Base-by-base conservation (phyloP, 78 protist genomes). In the Blattamonas nauphoetae region DNA sequence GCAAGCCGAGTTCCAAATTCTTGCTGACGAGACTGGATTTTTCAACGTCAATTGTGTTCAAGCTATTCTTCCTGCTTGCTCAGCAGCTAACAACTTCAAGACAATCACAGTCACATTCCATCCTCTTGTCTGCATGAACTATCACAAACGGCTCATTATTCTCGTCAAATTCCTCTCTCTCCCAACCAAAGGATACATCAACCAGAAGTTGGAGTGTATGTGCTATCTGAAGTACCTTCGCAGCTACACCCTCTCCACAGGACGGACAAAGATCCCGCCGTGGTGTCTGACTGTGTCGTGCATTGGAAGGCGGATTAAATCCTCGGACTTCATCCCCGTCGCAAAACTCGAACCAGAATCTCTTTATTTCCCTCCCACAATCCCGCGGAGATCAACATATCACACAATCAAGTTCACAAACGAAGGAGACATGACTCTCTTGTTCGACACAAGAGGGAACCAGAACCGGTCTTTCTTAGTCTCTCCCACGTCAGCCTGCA, bases 181-280 rank as follows among this genome's bases (percentile, higher is more conserved):
- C n/a, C n/a, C n/a, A n/a, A n/a, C n/a, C n/a, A n/a, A n/a, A n/a
- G n/a, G n/a, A n/a, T n/a, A n/a, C n/a, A n/a, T n/a, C n/a, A n/a
- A n/a, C n/a, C n/a, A n/a, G n/a, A n/a, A n/a, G 83, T 4, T 79
- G 29, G 83, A 79, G 83, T 79, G 83, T 21, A 79, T 79, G 83
- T 6, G 43, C 41, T n/a, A n/a, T 21, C 43, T 36, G 32, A 79
- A 79, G 41, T 79, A 79, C 83, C 4, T 79, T 4, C 83, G 83
- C 33, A 4, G 6, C 83, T 36, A 79, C 45, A 38, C 83, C 41
- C 45, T 79, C 32, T 6, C 83, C 33, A 79, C 4, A 11, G 83
- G 83, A 21, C 33, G 41, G 83, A 6, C 41, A 5, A 4, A 32
- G 29, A 79, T 79, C 41, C 83, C 83, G 41, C 83, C 83, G 29